Evolutionary conservation across 805 yeast species (phyloP).

Genomic region (Blastobotrys muscicola): DNA sequence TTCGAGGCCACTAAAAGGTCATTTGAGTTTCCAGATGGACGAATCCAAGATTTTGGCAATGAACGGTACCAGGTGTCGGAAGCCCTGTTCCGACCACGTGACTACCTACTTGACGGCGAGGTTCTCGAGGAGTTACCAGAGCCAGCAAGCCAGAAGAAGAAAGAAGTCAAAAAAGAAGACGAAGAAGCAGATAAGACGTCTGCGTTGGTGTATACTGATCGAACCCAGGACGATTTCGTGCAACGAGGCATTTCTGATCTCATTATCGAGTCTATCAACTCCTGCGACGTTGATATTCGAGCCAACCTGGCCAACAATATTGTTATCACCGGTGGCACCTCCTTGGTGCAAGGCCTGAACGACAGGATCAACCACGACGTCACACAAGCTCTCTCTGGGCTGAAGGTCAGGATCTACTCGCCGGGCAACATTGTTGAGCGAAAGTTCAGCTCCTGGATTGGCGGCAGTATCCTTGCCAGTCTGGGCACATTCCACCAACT

Average conservation of each 20-base stretch:
- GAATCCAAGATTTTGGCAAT: slow-evolving; percentile 46
- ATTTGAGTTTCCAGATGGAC: slow-evolving; percentile 55
- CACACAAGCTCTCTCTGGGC: slow-evolving; percentile 63
- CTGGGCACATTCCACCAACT: slow-evolving; percentile 93
- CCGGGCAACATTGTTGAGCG: slow-evolving; percentile 67
- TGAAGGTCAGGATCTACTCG: slow-evolving; percentile 75
- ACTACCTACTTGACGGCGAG: slow-evolving; percentile 21
- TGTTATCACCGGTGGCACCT: slow-evolving; percentile 76
- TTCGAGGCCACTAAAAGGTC: slow-evolving; percentile 42
- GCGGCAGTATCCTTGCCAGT: slow-evolving; percentile 81
- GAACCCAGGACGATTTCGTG: slow-evolving; percentile 11
- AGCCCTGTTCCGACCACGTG: slow-evolving; percentile 56
- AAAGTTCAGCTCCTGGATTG: slow-evolving; percentile 78
- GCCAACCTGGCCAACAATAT: slow-evolving; percentile 84
- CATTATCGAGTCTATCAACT: slow-evolving; percentile 39
- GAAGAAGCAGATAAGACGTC: slow-evolving; percentile 8
- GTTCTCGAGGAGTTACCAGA: slow-evolving; percentile 5
- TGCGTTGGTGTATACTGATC: slow-evolving; percentile 12
- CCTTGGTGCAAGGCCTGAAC: slow-evolving; percentile 71
- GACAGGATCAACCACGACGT: slow-evolving; percentile 69
- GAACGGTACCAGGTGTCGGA: slow-evolving; percentile 62
- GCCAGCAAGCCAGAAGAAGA: neutral
- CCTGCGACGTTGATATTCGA: slow-evolving; percentile 75
- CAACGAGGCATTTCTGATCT: slow-evolving; percentile 45
- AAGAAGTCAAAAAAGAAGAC: slow-evolving; percentile 4